A percentile compares a stretch with the other conserved stretches of the same genome.
These are phyloP conservation scores for Schizochytrium sp. DNA, from an alignment of 108 stramenopile genomes.

Conservation along the genomic window DNA sequence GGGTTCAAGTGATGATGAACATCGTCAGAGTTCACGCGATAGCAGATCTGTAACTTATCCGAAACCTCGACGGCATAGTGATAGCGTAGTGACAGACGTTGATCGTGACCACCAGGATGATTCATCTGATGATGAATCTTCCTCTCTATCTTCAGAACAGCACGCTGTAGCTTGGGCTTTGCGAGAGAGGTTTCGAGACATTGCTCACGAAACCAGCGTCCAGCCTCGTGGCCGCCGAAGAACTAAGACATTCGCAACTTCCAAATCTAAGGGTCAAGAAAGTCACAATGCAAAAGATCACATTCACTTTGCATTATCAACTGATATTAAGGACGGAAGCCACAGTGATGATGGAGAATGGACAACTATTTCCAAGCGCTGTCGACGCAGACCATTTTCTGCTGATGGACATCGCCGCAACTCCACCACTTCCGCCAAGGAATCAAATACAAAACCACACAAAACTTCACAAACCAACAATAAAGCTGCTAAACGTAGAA, in stretches of 20 bases:
- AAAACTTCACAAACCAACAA: not conserved
- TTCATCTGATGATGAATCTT: too few species aligned
- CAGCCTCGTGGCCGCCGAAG: too few species aligned
- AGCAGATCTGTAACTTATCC: too few species aligned
- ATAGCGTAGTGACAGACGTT: too few species aligned
- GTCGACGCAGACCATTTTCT: constrained; percentile 31
- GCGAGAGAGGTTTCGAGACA: too few species aligned
- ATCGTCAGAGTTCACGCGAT: too few species aligned
- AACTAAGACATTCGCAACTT: not conserved
- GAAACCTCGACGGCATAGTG: too few species aligned
- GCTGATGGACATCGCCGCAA: constrained; percentile 37
- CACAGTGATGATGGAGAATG: constrained; percentile 50
- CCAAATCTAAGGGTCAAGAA: not conserved
- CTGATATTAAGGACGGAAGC: constrained; percentile 2
- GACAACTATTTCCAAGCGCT: constrained; percentile 32
- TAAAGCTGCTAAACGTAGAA: not conserved
- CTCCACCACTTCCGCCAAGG: not conserved
- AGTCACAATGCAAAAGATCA: not conserved
- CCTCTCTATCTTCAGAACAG: too few species aligned
- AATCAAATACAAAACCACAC: not conserved
- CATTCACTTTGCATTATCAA: not conserved
- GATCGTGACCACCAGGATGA: too few species aligned
- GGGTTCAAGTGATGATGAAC: too few species aligned
- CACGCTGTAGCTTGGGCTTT: too few species aligned
- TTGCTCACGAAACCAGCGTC: too few species aligned